Conservation (phyloP, 1,139 yeast species). For the Nematodospora anomalae region DNA sequence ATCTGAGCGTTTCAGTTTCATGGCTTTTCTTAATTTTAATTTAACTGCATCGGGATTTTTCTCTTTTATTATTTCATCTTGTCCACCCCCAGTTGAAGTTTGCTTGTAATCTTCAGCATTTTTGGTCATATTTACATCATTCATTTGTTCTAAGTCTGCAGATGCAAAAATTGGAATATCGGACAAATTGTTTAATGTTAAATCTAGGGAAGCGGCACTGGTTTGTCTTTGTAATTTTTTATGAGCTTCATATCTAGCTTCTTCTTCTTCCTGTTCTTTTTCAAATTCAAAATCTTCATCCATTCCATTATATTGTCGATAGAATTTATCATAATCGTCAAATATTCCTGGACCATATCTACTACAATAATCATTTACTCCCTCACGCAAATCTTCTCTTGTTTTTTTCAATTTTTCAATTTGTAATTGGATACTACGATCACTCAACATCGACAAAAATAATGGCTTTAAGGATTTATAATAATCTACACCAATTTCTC, state of each 20-base stretch:
- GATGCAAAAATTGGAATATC: conserved; percentile 38
- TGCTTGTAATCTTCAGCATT: conserved; percentile 11
- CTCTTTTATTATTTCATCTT: conserved; percentile 7
- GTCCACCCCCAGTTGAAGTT: too few species aligned
- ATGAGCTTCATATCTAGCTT: conserved; percentile 1
- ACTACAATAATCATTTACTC: conserved; percentile 68
- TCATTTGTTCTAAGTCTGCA: conserved; percentile 17
- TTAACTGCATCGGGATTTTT: too few species aligned
- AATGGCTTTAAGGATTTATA: conserved; percentile 42
- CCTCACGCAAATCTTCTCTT: conserved; percentile 53
- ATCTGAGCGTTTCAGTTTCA: conserved; percentile 10
- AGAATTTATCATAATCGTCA: conserved; percentile 56
- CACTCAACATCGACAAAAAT: conserved; percentile 39
- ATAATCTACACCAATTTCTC: conserved; percentile 44
- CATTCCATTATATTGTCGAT: conserved; percentile 26
- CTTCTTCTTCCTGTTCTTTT: conserved; percentile 2
- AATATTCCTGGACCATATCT: conserved; percentile 74
- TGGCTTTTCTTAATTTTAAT: conserved; percentile 12
- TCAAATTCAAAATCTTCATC: conserved; percentile 11
- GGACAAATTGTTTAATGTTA: conserved; percentile 23
- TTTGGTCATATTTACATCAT: conserved; percentile 9
- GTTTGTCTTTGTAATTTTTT: conserved; percentile 10
- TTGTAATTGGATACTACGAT: conserved; percentile 37
- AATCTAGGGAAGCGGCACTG: conserved; percentile 14
- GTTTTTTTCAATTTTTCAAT: conserved; percentile 55